Evolutionary conservation across 2,329 filamentous ascomycete genomes (phyloP).

Genomic region (Aspergillus melleus): DNA sequence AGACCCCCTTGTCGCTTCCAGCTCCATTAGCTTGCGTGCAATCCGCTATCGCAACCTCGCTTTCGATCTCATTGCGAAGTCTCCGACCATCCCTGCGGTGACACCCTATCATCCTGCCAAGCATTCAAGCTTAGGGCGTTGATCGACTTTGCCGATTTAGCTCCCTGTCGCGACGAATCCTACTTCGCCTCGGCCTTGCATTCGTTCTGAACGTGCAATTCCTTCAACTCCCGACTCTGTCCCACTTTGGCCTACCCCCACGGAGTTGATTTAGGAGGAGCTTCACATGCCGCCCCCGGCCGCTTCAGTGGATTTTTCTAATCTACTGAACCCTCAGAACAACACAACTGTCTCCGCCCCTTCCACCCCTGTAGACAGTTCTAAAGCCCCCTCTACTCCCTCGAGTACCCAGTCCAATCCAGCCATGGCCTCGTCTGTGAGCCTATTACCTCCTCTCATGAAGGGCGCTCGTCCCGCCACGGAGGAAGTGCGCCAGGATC

Average conservation of each 20-base stretch:
- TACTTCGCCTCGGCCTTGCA: slow-evolving; percentile 22
- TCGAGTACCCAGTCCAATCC: slow-evolving; percentile 28
- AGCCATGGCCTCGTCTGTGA: slow-evolving; percentile 47
- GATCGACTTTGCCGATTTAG: slow-evolving; percentile 31
- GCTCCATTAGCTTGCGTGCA: slow-evolving; percentile 1
- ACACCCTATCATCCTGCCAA: slow-evolving; percentile 14
- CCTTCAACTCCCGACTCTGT: slow-evolving; percentile 14
- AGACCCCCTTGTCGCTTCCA: slow-evolving; percentile 3
- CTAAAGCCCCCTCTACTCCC: slow-evolving; percentile 28
- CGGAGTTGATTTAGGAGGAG: slow-evolving; percentile 17
- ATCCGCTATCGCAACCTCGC: not conserved
- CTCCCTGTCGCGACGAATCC: slow-evolving; percentile 19
- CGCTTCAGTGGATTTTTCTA: slow-evolving; percentile 73
- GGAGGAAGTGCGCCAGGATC: slow-evolving; percentile 67
- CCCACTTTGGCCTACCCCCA: slow-evolving; percentile 17
- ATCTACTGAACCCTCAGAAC: slow-evolving; percentile 67
- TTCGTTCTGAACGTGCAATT: slow-evolving; percentile 14
- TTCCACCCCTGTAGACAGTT: slow-evolving; percentile 24
- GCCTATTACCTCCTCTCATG: slow-evolving; percentile 46
- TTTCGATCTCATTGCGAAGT: slow-evolving; percentile 9
- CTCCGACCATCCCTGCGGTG: slow-evolving; percentile 17
- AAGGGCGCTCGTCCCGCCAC: slow-evolving; percentile 56
- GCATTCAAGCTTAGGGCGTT: slow-evolving; percentile 23
- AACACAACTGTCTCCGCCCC: slow-evolving; percentile 28
- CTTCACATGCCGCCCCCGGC: slow-evolving; percentile 73